These are phyloP conservation scores for Athelia psychrophila DNA, from an alignment of 1,284 basidiomycete genomes.

Conservation along the genomic window DNA sequence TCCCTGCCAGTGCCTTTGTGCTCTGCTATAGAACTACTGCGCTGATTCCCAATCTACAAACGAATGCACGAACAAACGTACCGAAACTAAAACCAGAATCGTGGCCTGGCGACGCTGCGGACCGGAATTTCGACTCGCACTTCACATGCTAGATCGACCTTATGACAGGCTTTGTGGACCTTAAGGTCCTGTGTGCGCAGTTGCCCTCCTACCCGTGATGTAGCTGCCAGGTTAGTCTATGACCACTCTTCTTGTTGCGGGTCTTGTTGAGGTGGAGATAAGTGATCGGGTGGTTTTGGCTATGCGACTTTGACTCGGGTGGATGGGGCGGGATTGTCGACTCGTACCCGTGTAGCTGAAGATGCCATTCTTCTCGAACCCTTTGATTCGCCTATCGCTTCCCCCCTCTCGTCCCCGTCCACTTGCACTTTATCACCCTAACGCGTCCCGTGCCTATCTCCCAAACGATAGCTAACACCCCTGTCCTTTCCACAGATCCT, in stretches of 20 bases:
- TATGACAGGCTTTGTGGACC: constrained; percentile 62
- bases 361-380: too few species aligned
- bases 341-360: too few species aligned
- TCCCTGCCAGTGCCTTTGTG: background rate
- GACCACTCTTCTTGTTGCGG: too few species aligned
- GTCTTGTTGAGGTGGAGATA: too few species aligned
- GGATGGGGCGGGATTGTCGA: background rate
- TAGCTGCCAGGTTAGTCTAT: constrained; percentile 51
- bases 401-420: background rate
- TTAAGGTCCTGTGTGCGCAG: constrained; percentile 50
- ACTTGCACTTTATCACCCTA: background rate
- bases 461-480: constrained; percentile 7
- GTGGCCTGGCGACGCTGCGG: background rate
- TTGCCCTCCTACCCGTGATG: constrained; percentile 70
- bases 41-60: background rate
- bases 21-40: background rate
- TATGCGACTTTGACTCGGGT: background rate
- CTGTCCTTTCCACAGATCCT: constrained; percentile 33
- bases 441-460: constrained; percentile 2
- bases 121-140: background rate
- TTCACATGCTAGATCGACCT: background rate
- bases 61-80: background rate
- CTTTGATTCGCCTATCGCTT: background rate
- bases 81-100: background rate
- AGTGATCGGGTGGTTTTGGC: too few species aligned